Percentiles rank a stretch among this genome's conserved stretches.
These are phyloP conservation scores for Xylariaceae sp. DNA, from an alignment of 2,329 filamentous ascomycete genomes.

Conservation along the genomic window DNA sequence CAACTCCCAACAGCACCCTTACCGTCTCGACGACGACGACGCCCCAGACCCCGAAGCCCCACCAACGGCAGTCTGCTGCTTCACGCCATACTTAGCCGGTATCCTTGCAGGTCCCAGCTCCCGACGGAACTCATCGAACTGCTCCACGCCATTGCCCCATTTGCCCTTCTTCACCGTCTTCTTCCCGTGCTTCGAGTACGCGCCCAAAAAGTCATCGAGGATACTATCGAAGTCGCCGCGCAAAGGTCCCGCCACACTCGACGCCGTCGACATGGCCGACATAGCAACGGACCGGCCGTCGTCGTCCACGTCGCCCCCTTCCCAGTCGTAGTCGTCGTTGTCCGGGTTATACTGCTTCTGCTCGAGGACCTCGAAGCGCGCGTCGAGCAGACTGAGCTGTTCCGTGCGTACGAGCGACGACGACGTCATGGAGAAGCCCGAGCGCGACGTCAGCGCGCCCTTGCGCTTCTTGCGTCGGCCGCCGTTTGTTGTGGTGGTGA, in stretches of 20 bases:
- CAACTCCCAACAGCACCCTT: neutral
- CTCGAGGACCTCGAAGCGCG: slow-evolving; percentile 86
- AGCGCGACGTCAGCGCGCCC: slow-evolving; percentile 82
- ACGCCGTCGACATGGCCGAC: slow-evolving; percentile 59
- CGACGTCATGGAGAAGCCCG: slow-evolving; percentile 86
- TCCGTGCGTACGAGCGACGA: slow-evolving; percentile 84
- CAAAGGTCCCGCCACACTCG: slow-evolving; percentile 62
- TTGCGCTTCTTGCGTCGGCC: slow-evolving; percentile 91
- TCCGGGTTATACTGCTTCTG: slow-evolving; percentile 57
- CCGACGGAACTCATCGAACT: slow-evolving; percentile 83
- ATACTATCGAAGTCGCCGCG: slow-evolving; percentile 80
- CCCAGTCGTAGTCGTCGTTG: slow-evolving; percentile 46
- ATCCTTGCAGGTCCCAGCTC: slow-evolving; percentile 73
- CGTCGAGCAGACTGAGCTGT: slow-evolving; percentile 77
- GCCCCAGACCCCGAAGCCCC: slow-evolving; percentile 54
- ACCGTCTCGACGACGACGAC: slow-evolving; percentile 18
- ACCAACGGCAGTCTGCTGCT: slow-evolving; percentile 4
- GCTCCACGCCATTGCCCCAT: slow-evolving; percentile 73
- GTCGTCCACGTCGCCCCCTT: slow-evolving; percentile 42
- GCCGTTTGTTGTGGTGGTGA: slow-evolving; percentile 72
- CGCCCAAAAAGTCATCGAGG: slow-evolving; percentile 86
- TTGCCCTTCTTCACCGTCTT: slow-evolving; percentile 74
- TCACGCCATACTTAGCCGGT: slow-evolving; percentile 23
- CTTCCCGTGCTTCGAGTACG: slow-evolving; percentile 66
- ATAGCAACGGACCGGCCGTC: slow-evolving; percentile 27